Evolutionary conservation across 805 yeast species (phyloP).

Genomic region (Isabelozyma rhagii): DNA sequence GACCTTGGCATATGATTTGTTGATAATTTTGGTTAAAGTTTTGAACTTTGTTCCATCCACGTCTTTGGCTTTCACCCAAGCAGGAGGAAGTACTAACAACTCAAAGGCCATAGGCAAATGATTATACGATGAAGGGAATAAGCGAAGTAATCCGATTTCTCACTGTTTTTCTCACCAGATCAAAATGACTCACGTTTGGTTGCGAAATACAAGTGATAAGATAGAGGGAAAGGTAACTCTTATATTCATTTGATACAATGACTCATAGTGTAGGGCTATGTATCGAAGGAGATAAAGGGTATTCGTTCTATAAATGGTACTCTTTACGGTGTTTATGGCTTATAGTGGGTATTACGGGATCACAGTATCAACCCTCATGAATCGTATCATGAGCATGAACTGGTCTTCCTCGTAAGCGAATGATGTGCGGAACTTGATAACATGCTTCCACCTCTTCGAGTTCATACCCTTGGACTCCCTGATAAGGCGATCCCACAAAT

Average conservation of each 20-base stretch:
- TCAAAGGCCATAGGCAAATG: slow-evolving; percentile 16
- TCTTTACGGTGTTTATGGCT: too few species aligned
- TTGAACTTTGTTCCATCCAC: slow-evolving; percentile 2
- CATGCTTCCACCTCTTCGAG: slow-evolving; percentile 41
- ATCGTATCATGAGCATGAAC: slow-evolving; percentile 33
- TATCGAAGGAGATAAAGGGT: too few species aligned
- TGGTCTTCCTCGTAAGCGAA: slow-evolving; percentile 39
- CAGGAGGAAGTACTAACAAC: slow-evolving; percentile 16
- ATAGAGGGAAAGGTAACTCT: too few species aligned
- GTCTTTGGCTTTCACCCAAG: slow-evolving; percentile 15
- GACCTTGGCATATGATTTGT: slow-evolving; percentile 50
- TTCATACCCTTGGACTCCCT: slow-evolving; percentile 30
- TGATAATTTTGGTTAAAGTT: slow-evolving; percentile 31
- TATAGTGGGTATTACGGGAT: slow-evolving; percentile 10
- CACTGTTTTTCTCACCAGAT: neutral
- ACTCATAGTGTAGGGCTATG: too few species aligned
- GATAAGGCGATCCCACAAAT: slow-evolving; percentile 38
- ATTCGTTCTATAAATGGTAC: too few species aligned
- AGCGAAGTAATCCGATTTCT: too few species aligned
- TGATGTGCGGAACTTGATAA: slow-evolving; percentile 32
- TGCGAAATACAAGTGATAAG: too few species aligned
- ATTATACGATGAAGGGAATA: neutral
- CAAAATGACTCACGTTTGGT: neutral
- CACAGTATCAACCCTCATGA: slow-evolving; percentile 24
- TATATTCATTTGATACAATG: too few species aligned